Evolutionary conservation across 139 green algal species (phyloP).

Genomic region (Eudorina sp.): DNA sequence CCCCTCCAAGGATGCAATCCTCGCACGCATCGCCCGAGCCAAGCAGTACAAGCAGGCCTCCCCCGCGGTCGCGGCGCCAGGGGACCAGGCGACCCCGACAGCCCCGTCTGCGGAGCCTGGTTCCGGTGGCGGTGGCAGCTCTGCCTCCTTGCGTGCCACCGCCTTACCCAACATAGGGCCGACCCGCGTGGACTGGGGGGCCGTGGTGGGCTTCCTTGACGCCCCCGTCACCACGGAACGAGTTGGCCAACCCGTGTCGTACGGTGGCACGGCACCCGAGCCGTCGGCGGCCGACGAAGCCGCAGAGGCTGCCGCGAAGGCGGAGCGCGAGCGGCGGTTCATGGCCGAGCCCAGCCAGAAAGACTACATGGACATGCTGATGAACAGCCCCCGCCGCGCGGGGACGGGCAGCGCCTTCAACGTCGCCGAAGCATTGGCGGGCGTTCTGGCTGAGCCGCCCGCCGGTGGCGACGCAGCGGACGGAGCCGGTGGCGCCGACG

Average conservation of each 20-base stretch:
- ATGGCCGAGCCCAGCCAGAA: background rate
- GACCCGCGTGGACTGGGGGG: constrained; percentile 8
- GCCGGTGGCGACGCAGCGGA: background rate
- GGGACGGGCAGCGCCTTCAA: constrained; percentile 54
- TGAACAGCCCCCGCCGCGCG: constrained; percentile 1
- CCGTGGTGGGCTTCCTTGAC: constrained; percentile 40
- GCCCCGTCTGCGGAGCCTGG: background rate
- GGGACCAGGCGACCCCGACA: background rate
- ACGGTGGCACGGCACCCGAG: constrained; percentile 1
- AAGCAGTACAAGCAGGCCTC: constrained; percentile 43
- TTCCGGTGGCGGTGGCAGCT: background rate
- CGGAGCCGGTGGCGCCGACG: background rate
- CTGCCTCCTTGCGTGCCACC: background rate
- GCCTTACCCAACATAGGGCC: background rate
- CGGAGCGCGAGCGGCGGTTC: constrained; percentile 5
- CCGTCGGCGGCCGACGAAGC: background rate
- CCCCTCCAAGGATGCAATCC: constrained; percentile 20
- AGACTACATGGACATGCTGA: constrained; percentile 39
- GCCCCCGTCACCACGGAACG: background rate
- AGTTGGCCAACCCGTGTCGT: background rate
- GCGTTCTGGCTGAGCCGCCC: constrained; percentile 13
- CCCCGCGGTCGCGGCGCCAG: background rate
- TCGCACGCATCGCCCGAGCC: constrained; percentile 31
- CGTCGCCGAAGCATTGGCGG: constrained; percentile 57
- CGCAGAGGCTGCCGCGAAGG: background rate